These are phyloP conservation scores for Dendrobium catenatum DNA, from an alignment of 106 monocot species.

Conservation along the genomic window DNA sequence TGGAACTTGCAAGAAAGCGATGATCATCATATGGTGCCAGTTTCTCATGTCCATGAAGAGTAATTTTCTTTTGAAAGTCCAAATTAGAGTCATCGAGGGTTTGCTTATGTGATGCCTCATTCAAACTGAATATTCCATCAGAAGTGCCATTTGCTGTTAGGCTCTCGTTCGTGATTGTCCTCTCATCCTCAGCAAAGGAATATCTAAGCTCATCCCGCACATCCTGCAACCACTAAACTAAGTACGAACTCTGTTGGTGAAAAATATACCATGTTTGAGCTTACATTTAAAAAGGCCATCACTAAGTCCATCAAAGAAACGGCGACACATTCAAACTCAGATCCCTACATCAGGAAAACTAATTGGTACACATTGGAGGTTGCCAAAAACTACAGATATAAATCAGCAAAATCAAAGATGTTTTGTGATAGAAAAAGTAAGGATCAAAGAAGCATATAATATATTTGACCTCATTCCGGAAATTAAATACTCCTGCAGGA, in stretches of 20 bases:
- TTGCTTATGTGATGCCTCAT: neutral
- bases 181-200: slow-evolving; percentile 61
- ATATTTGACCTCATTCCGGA: slow-evolving; percentile 51
- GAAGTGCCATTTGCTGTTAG: slow-evolving; percentile 16
- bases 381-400: neutral
- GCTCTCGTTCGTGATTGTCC: slow-evolving; percentile 54
- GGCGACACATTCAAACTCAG: slow-evolving; percentile 88
- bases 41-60: slow-evolving; percentile 30
- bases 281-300: slow-evolving; percentile 79
- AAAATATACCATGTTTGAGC: slow-evolving; percentile 10
- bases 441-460: slow-evolving; percentile 5
- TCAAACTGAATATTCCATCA: slow-evolving; percentile 10
- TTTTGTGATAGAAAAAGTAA: slow-evolving; percentile 1
- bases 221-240: slow-evolving; percentile 40
- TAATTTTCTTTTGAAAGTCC: slow-evolving; percentile 90
- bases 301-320: slow-evolving; percentile 78
- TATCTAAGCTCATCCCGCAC: slow-evolving; percentile 78
- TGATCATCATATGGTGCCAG: neutral
- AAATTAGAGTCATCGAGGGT: slow-evolving; percentile 18
- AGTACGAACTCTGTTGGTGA: slow-evolving; percentile 10
- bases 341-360: slow-evolving; percentile 34
- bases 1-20: slow-evolving; percentile 1
- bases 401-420: neutral
- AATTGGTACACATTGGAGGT: neutral
- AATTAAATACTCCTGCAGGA: slow-evolving; percentile 67